Conservation (phyloP, 192 early-diverging fungal species). For the Jimgerdemannia lactiflua region DNA sequence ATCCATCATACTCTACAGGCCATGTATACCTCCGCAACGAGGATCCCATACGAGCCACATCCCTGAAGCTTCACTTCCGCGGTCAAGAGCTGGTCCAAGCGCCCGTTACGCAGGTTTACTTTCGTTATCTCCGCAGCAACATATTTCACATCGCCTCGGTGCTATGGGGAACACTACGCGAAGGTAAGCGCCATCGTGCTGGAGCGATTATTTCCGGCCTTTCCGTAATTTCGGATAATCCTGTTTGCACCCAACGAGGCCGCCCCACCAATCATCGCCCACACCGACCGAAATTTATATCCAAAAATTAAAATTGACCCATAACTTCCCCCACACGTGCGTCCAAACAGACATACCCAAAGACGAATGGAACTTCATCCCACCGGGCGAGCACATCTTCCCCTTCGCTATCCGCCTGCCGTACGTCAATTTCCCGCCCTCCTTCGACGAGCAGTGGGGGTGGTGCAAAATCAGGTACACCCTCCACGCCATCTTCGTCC, state of each 20-base stretch:
- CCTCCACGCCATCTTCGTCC: conserved; percentile 27
- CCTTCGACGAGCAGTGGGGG: conserved; percentile 33
- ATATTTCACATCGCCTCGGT: conserved; percentile 35
- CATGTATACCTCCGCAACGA: conserved; percentile 32
- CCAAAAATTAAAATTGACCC: neutral
- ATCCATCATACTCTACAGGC: conserved; percentile 8
- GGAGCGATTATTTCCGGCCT: neutral
- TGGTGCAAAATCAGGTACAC: conserved; percentile 35
- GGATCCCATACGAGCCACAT: conserved; percentile 31
- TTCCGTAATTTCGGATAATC: neutral
- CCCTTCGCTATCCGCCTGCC: conserved; percentile 35
- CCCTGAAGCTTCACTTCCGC: conserved; percentile 35
- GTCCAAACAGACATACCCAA: conserved; percentile 9
- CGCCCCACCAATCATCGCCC: neutral
- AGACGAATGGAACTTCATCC: conserved; percentile 28
- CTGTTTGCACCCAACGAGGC: neutral
- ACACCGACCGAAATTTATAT: neutral
- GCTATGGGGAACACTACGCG: conserved; percentile 29
- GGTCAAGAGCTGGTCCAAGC: conserved; percentile 34
- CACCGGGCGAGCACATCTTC: conserved; percentile 31
- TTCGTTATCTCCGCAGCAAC: conserved; percentile 28
- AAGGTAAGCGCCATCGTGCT: neutral
- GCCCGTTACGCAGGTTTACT: conserved; percentile 32
- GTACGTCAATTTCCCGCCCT: conserved; percentile 32
- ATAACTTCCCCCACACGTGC: neutral